phyloP scores from a whole-genome alignment of 768 basidiomycete species.

The Rhodocollybia butyracea region DNA sequence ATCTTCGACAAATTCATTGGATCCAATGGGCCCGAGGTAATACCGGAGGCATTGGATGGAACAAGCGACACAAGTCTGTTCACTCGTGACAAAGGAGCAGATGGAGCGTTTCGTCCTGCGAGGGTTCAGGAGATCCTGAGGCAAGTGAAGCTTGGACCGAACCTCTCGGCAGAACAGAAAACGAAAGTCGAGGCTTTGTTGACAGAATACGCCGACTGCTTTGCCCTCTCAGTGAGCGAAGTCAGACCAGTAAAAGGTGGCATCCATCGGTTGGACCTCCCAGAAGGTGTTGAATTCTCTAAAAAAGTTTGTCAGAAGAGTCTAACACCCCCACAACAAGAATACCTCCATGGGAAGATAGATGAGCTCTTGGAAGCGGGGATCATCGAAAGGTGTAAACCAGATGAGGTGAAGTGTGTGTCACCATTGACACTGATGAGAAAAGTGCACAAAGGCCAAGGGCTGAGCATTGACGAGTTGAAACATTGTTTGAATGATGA shows the following conservation, averaged over 20 bases:
- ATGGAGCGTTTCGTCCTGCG: conserved; percentile 21
- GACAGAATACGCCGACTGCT: conserved; percentile 31
- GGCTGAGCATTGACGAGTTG: conserved; percentile 24
- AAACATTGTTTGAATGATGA: too few species aligned
- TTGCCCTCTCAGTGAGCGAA: conserved; percentile 35
- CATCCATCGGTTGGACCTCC: conserved; percentile 30
- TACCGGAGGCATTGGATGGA: neutral
- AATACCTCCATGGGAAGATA: conserved; percentile 26
- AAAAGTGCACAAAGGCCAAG: conserved; percentile 29
- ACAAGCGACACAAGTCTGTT: conserved; percentile 10
- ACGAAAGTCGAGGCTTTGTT: conserved; percentile 20
- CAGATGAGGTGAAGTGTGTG: conserved; percentile 31
- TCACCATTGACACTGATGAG: conserved; percentile 30
- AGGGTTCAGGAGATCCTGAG: conserved; percentile 17
- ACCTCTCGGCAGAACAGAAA: conserved; percentile 24
- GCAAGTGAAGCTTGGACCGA: conserved; percentile 23
- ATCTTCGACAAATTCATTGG: too few species aligned
- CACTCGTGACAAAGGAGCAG: conserved; percentile 19
- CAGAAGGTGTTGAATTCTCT: conserved; percentile 21
- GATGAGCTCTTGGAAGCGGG: conserved; percentile 31
- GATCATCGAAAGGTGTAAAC: conserved; percentile 26
- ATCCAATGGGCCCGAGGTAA: too few species aligned
- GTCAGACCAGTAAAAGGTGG: conserved; percentile 28
- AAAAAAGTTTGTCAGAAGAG: conserved; percentile 30
- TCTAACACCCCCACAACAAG: conserved; percentile 26